These are phyloP conservation scores for Massariosphaeria phaeospora DNA, from an alignment of 495 filamentous ascomycete species.

Conservation along the genomic window DNA sequence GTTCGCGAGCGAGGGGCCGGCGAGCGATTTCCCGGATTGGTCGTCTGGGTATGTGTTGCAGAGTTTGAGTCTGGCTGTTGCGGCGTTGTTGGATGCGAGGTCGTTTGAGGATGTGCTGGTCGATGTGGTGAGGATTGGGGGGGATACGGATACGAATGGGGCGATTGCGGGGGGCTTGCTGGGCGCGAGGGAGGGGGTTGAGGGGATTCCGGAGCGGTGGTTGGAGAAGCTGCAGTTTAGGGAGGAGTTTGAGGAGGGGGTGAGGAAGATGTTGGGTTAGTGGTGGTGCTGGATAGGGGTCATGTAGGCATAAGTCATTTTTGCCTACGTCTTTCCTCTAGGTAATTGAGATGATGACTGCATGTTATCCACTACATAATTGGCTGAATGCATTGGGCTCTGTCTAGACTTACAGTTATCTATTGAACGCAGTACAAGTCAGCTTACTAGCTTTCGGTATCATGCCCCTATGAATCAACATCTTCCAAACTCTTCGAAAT, in stretches of 20 bases:
- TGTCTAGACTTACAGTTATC: no score
- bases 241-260: constrained; percentile 20
- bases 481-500: no score
- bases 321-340: no score
- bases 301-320: no score
- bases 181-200: constrained; percentile 26
- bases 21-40: background rate
- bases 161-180: constrained; percentile 27
- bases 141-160: constrained; percentile 29
- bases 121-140: constrained; percentile 24
- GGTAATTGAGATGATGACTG: no score
- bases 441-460: no score
- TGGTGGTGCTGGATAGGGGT: no score
- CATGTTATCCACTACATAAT: no score
- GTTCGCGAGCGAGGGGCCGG: constrained; percentile 16
- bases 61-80: constrained; percentile 13
- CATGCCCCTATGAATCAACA: no score
- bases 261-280: constrained; percentile 3
- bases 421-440: no score
- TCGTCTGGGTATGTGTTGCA: constrained; percentile 21
- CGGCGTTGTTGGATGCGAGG: constrained; percentile 18
- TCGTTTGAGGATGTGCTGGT: constrained; percentile 26
- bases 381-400: no score
- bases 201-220: constrained; percentile 25
- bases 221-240: constrained; percentile 20